A percentile compares a stretch with the other conserved stretches of the same genome.
phyloP scores from a whole-genome alignment of 495 filamentous ascomycete genomes.

The Aspergillus nanangensis region DNA sequence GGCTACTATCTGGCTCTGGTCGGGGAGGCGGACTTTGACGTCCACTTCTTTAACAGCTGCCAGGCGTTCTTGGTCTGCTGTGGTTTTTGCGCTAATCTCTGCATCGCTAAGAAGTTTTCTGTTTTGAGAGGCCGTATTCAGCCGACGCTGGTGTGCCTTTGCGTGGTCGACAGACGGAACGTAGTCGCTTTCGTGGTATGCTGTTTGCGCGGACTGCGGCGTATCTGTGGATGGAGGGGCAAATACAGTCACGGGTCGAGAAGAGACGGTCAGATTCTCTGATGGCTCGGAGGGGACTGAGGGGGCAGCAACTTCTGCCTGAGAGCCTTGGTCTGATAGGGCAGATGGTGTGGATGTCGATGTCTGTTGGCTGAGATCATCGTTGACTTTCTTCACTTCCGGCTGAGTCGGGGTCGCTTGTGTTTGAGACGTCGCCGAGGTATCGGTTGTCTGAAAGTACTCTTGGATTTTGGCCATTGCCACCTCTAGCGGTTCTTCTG shows the following conservation, averaged over 20 bases:
- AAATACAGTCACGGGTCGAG: slow-evolving; percentile 65
- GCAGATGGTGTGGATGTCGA: neutral
- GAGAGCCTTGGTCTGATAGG: slow-evolving; percentile 18
- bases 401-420: slow-evolving; percentile 9
- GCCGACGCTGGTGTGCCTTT: slow-evolving; percentile 70
- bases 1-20: slow-evolving; percentile 66
- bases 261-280: slow-evolving; percentile 11
- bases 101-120: slow-evolving; percentile 52
- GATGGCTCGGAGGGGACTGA: slow-evolving; percentile 12
- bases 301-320: slow-evolving; percentile 17
- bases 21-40: slow-evolving; percentile 83
- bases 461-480: slow-evolving; percentile 76
- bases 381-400: slow-evolving; percentile 9
- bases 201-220: slow-evolving; percentile 64
- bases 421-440: slow-evolving; percentile 1
- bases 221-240: slow-evolving; percentile 65
- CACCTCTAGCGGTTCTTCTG: slow-evolving; percentile 74
- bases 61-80: slow-evolving; percentile 53
- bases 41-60: slow-evolving; percentile 62
- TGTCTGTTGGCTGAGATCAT: slow-evolving; percentile 13
- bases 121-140: slow-evolving; percentile 59
- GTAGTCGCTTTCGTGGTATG: slow-evolving; percentile 69
- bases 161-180: slow-evolving; percentile 82
- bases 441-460: slow-evolving; percentile 54
- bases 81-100: slow-evolving; percentile 44